Evolutionary conservation across 352 stramenopile species (phyloP), one percentile per base, ranked within the genome.

Genomic region (Hyaloperonospora brassicae): DNA sequence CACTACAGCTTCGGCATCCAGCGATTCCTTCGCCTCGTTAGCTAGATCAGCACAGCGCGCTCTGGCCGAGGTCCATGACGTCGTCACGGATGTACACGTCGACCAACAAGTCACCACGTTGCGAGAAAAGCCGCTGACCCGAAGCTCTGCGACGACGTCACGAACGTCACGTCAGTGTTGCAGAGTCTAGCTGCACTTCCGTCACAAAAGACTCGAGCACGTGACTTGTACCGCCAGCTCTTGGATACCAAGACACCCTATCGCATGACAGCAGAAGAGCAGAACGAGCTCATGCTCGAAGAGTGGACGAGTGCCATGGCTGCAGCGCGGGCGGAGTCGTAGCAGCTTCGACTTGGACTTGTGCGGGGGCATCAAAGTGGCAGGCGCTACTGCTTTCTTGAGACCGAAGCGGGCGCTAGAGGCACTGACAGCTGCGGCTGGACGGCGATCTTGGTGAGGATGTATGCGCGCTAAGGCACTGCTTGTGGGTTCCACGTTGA

Each of bases 371-470:
- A 72, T 46, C 64, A 79, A 30, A 85, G 72, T 39, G 81, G 88
- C 35, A 31, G 64, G 24, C 64, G 70, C 21, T 81, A 76, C 36
- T 92, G 81, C 57, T 92, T 89, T 48, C 41, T 92, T 17, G 81
- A 92, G 62, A 88, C 89, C 40, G 75, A 87, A 59, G 81, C 79
- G 2, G 81, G 81, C n/a, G 81, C 81, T 23, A 79, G 96, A 50
- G 96, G 96, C 13, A 97, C 86, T 0, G 96, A 99, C 68, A 95
- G 87, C 49, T 96, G 89, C 47, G 96, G 98, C 69, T 99, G 95
- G 95, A 94, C 95, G 5, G 76, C 76, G 14, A 98, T 98, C 76
- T 67, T 99, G 21, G 72, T 90, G 47, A 80, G 90, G 40, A 98
- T 99, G 96, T 99, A 99, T 66, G 59, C 70, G 42, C 76, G 91